A percentile compares a stretch with the other conserved stretches of the same genome.
Evolutionary conservation across 768 basidiomycete species (phyloP).

Genomic region (Krasilnikovozyma curviuscula): DNA sequence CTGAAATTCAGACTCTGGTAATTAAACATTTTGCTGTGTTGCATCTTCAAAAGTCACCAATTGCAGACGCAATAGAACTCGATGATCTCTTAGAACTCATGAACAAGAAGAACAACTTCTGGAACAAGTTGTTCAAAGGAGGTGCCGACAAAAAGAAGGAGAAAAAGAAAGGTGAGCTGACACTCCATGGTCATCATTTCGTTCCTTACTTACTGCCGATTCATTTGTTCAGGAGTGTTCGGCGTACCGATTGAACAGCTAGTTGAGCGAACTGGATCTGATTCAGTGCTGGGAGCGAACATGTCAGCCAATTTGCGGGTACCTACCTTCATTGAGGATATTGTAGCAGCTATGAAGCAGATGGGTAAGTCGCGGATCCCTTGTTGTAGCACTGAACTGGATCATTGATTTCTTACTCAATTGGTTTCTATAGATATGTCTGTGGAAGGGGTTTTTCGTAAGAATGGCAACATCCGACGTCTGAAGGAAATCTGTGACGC

Average conservation of each 20-base stretch:
- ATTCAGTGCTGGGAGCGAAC: conserved; percentile 80
- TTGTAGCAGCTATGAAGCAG: conserved; percentile 93
- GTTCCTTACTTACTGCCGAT: background rate
- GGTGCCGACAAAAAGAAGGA: conserved; percentile 61
- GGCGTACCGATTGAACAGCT: conserved; percentile 78
- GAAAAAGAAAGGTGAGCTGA: conserved; percentile 40
- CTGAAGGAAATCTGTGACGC: conserved; percentile 77
- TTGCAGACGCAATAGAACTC: conserved; percentile 57
- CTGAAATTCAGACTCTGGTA: conserved; percentile 64
- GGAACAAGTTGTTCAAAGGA: conserved; percentile 81
- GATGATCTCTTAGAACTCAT: conserved; percentile 88
- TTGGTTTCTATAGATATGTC: conserved; percentile 63
- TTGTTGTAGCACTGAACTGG: background rate
- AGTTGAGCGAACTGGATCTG: conserved; percentile 86
- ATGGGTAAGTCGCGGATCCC: conserved; percentile 53
- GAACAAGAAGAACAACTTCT: conserved; percentile 88
- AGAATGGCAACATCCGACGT: conserved; percentile 90
- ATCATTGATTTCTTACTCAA: background rate
- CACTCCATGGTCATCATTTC: background rate
- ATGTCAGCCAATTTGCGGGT: conserved; percentile 64
- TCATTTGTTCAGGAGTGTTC: conserved; percentile 50
- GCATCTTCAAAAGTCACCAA: conserved; percentile 51
- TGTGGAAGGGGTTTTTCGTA: conserved; percentile 93
- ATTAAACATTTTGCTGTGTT: conserved; percentile 81
- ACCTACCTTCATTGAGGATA: conserved; percentile 95